These are phyloP conservation scores for Endothia cerciana DNA, from an alignment of 2,329 filamentous ascomycete genomes.

Conservation along the genomic window DNA sequence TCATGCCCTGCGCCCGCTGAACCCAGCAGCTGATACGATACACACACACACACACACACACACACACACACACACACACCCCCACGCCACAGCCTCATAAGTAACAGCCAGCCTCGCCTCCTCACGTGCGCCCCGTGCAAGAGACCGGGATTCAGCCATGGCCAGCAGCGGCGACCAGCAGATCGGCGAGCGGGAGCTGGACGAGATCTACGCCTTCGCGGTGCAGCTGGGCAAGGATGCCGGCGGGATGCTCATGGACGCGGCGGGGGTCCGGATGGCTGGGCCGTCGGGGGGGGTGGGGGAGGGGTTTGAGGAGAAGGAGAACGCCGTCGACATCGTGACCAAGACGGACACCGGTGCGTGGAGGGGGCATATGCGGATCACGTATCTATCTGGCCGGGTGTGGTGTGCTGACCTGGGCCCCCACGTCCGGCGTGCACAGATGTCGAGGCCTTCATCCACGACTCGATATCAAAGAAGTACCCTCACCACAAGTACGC, in stretches of 20 bases:
- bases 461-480: constrained; percentile 56
- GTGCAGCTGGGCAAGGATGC: constrained; percentile 72
- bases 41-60: no score
- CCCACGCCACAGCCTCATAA: no score
- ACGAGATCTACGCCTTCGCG: constrained; percentile 71
- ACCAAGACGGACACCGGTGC: constrained; percentile 75
- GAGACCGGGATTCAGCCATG: neutral
- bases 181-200: constrained; percentile 51
- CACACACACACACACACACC: no score
- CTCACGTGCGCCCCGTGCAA: no score
- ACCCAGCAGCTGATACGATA: no score
- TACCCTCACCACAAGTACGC: constrained; percentile 70
- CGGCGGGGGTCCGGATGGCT: constrained; percentile 59
- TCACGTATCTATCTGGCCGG: no score
- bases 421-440: neutral
- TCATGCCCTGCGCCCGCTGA: no score
- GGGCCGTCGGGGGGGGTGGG: constrained; percentile 36
- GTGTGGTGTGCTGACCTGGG: constrained; percentile 3
- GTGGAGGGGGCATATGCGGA: no score
- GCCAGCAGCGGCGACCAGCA: constrained; percentile 1
- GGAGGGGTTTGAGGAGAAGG: constrained; percentile 63
- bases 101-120: no score
- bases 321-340: constrained; percentile 76
- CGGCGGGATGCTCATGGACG: constrained; percentile 67
- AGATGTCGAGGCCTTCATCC: constrained; percentile 77